Evolutionary conservation across 305 asterid genomes (phyloP).

Genomic region (Fraxinus floribunda): DNA sequence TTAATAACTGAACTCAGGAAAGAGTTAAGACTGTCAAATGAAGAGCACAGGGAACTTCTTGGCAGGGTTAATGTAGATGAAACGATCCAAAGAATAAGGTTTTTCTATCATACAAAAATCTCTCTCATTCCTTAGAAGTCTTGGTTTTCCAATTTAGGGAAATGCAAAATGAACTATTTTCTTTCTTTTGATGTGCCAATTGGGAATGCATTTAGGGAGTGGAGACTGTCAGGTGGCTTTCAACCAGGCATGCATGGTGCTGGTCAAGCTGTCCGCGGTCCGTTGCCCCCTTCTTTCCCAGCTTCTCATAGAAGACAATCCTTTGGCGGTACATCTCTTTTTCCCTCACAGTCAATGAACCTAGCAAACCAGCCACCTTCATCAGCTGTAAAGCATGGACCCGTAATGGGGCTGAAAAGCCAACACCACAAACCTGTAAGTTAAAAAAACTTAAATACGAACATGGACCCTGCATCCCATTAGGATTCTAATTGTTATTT

Average conservation of each 20-base stretch:
- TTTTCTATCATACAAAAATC: conserved; percentile 10
- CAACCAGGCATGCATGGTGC: conserved; percentile 49
- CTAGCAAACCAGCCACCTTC: conserved; percentile 52
- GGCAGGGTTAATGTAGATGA: conserved; percentile 73
- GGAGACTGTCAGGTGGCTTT: conserved; percentile 71
- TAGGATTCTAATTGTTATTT: conserved; percentile 19
- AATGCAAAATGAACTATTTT: neutral
- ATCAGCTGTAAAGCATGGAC: conserved; percentile 59
- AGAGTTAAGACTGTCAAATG: conserved; percentile 80
- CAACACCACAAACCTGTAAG: conserved; percentile 66
- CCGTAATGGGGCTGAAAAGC: conserved; percentile 52
- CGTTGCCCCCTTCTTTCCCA: conserved; percentile 47
- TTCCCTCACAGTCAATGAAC: conserved; percentile 43
- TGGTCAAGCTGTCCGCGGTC: conserved; percentile 41
- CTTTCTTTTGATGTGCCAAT: conserved; percentile 4
- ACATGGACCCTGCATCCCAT: conserved; percentile 13
- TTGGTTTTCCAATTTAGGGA: conserved; percentile 7
- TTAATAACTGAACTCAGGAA: conserved; percentile 77
- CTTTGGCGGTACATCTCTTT: conserved; percentile 48
- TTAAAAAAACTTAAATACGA: conserved; percentile 24
- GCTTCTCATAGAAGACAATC: conserved; percentile 53
- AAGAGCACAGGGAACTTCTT: conserved; percentile 81
- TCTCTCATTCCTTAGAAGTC: conserved; percentile 19
- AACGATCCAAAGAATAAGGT: conserved; percentile 81
- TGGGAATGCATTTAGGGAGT: conserved; percentile 51